Evolutionary conservation across 768 basidiomycete species (phyloP), one percentile per base, ranked within the genome.

Genomic region (Xerocomellus amylosporus): DNA sequence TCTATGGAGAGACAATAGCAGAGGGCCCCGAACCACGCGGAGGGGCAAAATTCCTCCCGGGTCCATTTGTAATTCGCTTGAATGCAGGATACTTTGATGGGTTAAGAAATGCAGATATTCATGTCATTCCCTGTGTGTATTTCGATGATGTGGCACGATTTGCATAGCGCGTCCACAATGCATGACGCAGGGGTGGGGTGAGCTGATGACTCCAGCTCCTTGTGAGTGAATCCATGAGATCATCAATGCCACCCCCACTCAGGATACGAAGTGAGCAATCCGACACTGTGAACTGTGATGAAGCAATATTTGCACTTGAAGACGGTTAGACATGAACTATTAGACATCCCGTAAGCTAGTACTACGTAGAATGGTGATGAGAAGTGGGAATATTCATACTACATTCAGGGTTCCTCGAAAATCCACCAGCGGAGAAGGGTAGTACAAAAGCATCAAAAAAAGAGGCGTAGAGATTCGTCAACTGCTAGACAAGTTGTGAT

Each of bases 1-100:
- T 54, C 3, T 31, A 4, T 49, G 17, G 0, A 22, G 30, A 46
- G 37, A 62, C 53, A 63, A 64, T 53, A 46, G 33, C 24, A 1
- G 7, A 19, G 17, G 8, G 28, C 8, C 15, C 17, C 5, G 50
- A 41, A 20, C 30, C 12, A 4, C 38, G 15, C 17, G 20, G 19
- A 17, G 46, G 8, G 28, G 43, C 39, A 39, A 31, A 44, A 14
- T 6, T 5, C 38, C 14, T 10, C 13, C 13, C 8, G 30, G 36
- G 6, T 30, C 28, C 28, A 30, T 20, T 42, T 28, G 19, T 15
- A 3, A n/a, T 36, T 54, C 19, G 5, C 34, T 22, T 9, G 31
- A 14, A 24, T 13, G 12, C 31, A n/a, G 15, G 49, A 41, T 19
- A 8, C 6, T 1, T 30, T 5, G 9, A 28, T 22, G 28, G 0